Percentiles rank a stretch among this genome's conserved stretches.
Evolutionary conservation across 2,329 filamentous ascomycete genomes (phyloP).

Genomic region (Colletotrichum musicola): DNA sequence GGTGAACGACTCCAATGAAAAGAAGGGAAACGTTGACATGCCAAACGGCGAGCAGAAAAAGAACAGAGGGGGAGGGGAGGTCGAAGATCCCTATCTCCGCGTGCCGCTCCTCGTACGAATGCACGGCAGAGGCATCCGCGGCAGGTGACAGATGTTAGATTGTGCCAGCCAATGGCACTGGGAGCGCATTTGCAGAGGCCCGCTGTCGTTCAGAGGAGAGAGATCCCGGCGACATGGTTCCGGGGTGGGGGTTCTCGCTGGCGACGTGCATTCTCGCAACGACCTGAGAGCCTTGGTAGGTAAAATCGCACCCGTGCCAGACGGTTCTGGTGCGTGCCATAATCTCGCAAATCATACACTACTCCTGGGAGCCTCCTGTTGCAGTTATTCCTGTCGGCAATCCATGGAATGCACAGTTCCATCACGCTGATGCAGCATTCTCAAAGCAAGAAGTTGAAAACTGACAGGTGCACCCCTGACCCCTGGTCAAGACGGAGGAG

Average conservation of each 20-base stretch:
- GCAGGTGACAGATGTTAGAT: conserved; percentile 19
- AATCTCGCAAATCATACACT: neutral
- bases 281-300: neutral
- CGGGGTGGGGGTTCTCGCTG: conserved; percentile 8
- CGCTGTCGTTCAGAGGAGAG: conserved; percentile 2
- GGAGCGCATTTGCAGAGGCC: conserved; percentile 2
- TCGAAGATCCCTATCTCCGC: conserved; percentile 18
- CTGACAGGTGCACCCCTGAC: conserved; percentile 29
- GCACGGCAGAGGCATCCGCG: conserved; percentile 8
- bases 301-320: conserved; percentile 2
- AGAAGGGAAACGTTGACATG: neutral
- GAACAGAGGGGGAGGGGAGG: neutral
- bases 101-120: neutral
- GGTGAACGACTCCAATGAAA: neutral
- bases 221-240: conserved; percentile 22
- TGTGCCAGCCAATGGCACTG: conserved; percentile 15
- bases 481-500: conserved; percentile 1
- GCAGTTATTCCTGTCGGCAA: conserved; percentile 23
- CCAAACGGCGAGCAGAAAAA: neutral
- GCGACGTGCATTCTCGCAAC: neutral
- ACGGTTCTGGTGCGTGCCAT: neutral
- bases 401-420: conserved; percentile 8
- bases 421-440: conserved; percentile 16
- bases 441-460: conserved; percentile 28
- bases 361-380: neutral